Evolutionary conservation across 1,284 basidiomycete genomes (phyloP), one percentile per base, ranked within the genome.

Genomic region (Cutaneotrichosporon cutaneum): DNA sequence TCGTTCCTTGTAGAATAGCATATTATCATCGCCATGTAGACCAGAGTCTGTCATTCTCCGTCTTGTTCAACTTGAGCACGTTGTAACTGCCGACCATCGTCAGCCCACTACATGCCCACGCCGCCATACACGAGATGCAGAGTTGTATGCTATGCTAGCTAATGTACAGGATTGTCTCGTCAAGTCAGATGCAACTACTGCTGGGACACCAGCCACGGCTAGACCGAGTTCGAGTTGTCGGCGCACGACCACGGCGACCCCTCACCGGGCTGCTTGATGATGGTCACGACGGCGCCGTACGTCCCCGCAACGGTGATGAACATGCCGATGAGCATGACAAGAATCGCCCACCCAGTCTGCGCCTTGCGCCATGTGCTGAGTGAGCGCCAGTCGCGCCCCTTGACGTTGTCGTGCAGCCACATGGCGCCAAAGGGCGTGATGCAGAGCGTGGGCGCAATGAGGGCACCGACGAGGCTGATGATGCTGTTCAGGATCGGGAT

Each of bases 201-300:
- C 16, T 13, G 35, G 13, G 35, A 36, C 35, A 36, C 35, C 35
- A 45, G 44, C 22, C 44, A 11, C 55, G 6, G 4, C 36, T 59
- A 53, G 2, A 63, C 60, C 18, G 70, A 68, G 33, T 65, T 64
- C 36, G 70, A 71, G 61, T 75, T 75, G 60, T 75, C 73, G 26
- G 63, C 67, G 47, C 76, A 77, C 16, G 69, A 68, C 69, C 72
- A 77, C 10, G 74, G 70, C 2, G 57, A 63, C 18, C 65, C 61
- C n/a, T 65, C 65, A 11, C 55, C 62, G 18, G 64, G 59, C 50
- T 66, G 65, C 9, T 61, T 59, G 13, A 66, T 67, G 59, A 77
- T 75, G 14, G 64, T 64, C 21, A 66, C 55, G 35, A 74, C 68
- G 2, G 70, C 65, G 16, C 73, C 74, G 51, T 74, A 77, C 0